Base-by-base conservation (phyloP, 2,329 filamentous ascomycete species). In the Fusarium tanahbumbuense region DNA sequence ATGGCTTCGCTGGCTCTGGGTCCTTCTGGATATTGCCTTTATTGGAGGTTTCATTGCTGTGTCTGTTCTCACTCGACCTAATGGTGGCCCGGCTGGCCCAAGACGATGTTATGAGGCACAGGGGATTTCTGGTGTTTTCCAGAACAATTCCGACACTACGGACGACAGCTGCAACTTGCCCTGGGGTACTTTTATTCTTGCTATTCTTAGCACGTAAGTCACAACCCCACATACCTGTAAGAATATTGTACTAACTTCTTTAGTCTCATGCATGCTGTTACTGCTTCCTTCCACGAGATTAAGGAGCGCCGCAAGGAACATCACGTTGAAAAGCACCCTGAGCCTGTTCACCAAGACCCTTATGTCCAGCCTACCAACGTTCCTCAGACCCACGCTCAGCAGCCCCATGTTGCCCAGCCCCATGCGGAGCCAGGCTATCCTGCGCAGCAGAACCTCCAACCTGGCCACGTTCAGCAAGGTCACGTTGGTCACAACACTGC, bases 161-260 rank as follows among this genome's bases (percentile, higher is more conserved):
- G 65, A 68, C 5, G 34, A 59, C 1, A 63, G 25, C 6, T 68
- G 65, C 11, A 68, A 68, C 7, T 40, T 68, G 4, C 64, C 65
- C 1, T 68, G 65, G 65, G 65, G 65, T 1, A 68, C 65, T 15
- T 68, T 68, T 15, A 50, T 68, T 22, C 30, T 68, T 3, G 65
- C 65, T 4, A 68, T 68, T 10, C 23, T 68, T 8, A 68, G 65
- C 65, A 68, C 65, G 65, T 59, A 64, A 58, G 64, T 68, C 1
- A 32, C 18, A 3, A 15, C 6, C 15, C 4, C 11, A 13, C 15
- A 7, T 5, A 12, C 7, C 3, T 9, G 9, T 3, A 1, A 1
- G 18, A 4, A 2, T n/a, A 3, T 2, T 5, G 8, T 6, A 10
- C 37, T 67, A 23, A 66, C 3, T 4, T 20, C 7, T 6, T 3